Base-by-base conservation (phyloP, 305 asterid species). In the Solanum hybrid region DNA sequence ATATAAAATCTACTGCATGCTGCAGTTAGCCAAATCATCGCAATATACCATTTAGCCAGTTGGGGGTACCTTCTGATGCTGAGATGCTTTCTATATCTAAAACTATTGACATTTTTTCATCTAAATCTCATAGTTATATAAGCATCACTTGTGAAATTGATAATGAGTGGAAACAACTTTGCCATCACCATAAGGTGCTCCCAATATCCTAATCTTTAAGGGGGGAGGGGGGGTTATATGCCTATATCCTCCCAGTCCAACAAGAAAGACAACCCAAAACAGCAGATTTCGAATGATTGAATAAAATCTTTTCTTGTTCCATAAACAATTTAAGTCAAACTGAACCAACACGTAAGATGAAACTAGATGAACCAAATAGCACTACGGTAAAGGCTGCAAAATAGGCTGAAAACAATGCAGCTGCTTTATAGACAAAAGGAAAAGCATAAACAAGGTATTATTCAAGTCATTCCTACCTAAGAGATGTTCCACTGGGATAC, bases 401-500 rank as follows among this genome's bases (percentile, higher is more conserved):
- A 32, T 17, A 56, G 84, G 19, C 38, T 73, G 89, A 38, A 88
- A 34, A 78, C 40, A 31, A 19, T 45, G 37, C 86, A 81, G 71
- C 15, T 81, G 37, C 71, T 81, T 42, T 81, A 42, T 64, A 27
- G 71, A 51, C 66, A 32, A 78, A 38, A 27, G 26, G n/a, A 89
- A 66, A 60, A 64, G 40, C 27, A 75, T 77, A n/a, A 77, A 38
- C 77, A 76, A 36, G 22, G 73, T 36, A 29, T 85, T 42, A 32
- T 22, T 24, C 60, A 64, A 86, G 84, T 86, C 24, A 38, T 78
- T 66, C 87, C 85, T 91, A 95, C 99, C 98, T 94, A 88, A 90
- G 76, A 89, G 96, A 92, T 87, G 95, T 56, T 90, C 98, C 98
- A 14, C 93, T 95, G 89, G 98, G 97, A 92, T 95, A 97, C 94